Evolutionary conservation across 164 flowering plant species (phyloP).

Genomic region (Piper betle): DNA sequence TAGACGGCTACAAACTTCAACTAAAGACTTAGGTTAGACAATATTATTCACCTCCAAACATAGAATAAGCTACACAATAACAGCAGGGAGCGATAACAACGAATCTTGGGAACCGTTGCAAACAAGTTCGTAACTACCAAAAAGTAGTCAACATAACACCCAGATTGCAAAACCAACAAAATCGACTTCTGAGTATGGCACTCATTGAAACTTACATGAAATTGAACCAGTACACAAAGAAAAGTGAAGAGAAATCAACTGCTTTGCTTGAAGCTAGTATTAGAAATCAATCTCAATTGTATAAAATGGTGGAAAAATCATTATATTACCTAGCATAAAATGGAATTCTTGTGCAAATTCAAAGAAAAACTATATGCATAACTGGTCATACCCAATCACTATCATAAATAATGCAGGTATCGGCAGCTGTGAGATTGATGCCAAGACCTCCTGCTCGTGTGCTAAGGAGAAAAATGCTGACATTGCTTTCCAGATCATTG

Average conservation of each 20-base stretch:
- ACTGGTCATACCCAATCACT: conserved; percentile 76
- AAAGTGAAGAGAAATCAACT: background rate
- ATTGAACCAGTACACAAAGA: too few relatives aligned
- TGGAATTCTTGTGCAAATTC: background rate
- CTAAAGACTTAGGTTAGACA: background rate
- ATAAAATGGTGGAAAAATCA: too few relatives aligned
- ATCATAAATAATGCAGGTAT: conserved; percentile 91
- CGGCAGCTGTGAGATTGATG: conserved; percentile 94
- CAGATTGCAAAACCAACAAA: too few relatives aligned
- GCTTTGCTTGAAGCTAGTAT: background rate
- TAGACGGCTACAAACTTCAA: conserved; percentile 1
- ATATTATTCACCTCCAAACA: background rate
- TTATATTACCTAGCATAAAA: background rate
- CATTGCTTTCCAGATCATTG: conserved; percentile 61
- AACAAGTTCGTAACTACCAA: too few relatives aligned
- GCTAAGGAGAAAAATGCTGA: conserved; percentile 75
- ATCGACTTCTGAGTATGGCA: too few relatives aligned
- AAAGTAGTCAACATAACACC: too few relatives aligned
- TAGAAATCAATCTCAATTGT: too few relatives aligned
- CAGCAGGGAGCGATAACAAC: background rate
- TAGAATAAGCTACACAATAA: too few relatives aligned
- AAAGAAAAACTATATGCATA: background rate
- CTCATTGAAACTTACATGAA: too few relatives aligned
- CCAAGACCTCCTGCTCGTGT: conserved; percentile 99
- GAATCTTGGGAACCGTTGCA: too few relatives aligned